Base-by-base conservation (phyloP, 371 early-diverging fungal species). In the Zopfochytrium polystomum region DNA sequence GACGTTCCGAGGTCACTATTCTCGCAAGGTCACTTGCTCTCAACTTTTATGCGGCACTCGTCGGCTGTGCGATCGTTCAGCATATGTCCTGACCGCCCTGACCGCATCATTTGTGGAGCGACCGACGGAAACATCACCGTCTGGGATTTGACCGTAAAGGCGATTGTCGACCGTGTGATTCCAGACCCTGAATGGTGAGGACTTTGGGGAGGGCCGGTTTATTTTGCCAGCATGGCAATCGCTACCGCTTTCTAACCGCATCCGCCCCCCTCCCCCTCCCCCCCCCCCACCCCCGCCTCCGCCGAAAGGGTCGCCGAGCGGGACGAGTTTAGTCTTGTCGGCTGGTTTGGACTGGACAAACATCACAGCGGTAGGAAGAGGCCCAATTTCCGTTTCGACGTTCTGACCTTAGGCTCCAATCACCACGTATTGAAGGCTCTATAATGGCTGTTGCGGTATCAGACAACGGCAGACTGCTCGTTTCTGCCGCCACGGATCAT, bases 161-260 rank as follows among this genome's bases (percentile, higher is more conserved):
- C 58, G 30, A 55, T 63, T 18, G 66, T 81, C 3, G 82, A 81
- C 53, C 60, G 64, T 26, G 75, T 81, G 35, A 11, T 60, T 9
- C 78, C 81, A 0, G 81, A 81, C 44, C 75, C 78, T 2, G 70
- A 72, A 2, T 79, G 80, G 81, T 64, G 29, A 13, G 60, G 33
- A 53, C 29, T 22, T 58, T 6, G 18, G 18, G 38, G 38, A 38
- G n/a, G n/a, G n/a, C n/a, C n/a, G n/a, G n/a, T n/a, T n/a, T n/a
- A n/a, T n/a, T n/a, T n/a, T n/a, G n/a, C n/a, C n/a, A n/a, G n/a
- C n/a, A n/a, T n/a, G n/a, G n/a, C n/a, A n/a, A n/a, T n/a, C n/a
- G n/a, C n/a, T n/a, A n/a, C n/a, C n/a, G n/a, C n/a, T n/a, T n/a
- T n/a, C n/a, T n/a, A n/a, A n/a, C n/a, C n/a, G n/a, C n/a, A n/a